These are phyloP conservation scores for Fusarium sp. DNA, from an alignment of 2,329 filamentous ascomycete species.

Conservation along the genomic window DNA sequence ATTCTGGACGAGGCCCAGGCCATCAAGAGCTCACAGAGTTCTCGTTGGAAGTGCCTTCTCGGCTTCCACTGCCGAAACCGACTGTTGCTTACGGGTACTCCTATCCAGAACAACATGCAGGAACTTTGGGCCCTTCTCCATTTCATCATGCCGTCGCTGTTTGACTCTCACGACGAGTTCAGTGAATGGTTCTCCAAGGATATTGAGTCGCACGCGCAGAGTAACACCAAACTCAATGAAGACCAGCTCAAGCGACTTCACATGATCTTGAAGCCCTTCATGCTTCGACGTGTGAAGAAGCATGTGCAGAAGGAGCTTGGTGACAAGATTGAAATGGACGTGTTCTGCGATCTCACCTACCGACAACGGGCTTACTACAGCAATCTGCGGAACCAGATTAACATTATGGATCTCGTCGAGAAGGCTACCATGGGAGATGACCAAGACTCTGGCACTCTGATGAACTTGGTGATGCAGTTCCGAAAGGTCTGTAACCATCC, in stretches of 20 bases:
- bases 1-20: slow-evolving; percentile 98
- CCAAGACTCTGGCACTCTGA: slow-evolving; percentile 92
- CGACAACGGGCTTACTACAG: slow-evolving; percentile 94
- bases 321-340: slow-evolving; percentile 97
- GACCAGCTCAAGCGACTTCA: slow-evolving; percentile 96
- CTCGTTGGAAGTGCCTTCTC: slow-evolving; percentile 94
- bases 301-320: slow-evolving; percentile 99
- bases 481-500: slow-evolving; percentile 99
- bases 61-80: slow-evolving; percentile 96
- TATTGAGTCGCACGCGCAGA: slow-evolving; percentile 98
- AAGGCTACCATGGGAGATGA: slow-evolving; percentile 96
- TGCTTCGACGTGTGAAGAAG: slow-evolving; percentile 99
- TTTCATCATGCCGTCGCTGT: slow-evolving; percentile 99
- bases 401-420: slow-evolving; percentile 97
- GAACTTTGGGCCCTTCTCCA: slow-evolving; percentile 97
- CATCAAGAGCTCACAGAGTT: slow-evolving; percentile 97
- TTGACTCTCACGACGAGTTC: slow-evolving; percentile 93
- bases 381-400: slow-evolving; percentile 95
- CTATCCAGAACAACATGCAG: slow-evolving; percentile 99
- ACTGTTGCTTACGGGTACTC: slow-evolving; percentile 92
- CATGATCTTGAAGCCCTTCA: slow-evolving; percentile 99
- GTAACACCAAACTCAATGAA: slow-evolving; percentile 99
- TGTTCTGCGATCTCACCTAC: slow-evolving; percentile 97
- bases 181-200: slow-evolving; percentile 96
- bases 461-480: slow-evolving; percentile 99